Evolutionary conservation across 495 filamentous ascomycete genomes (phyloP).

Genomic region (Chlorociboria aeruginascens): DNA sequence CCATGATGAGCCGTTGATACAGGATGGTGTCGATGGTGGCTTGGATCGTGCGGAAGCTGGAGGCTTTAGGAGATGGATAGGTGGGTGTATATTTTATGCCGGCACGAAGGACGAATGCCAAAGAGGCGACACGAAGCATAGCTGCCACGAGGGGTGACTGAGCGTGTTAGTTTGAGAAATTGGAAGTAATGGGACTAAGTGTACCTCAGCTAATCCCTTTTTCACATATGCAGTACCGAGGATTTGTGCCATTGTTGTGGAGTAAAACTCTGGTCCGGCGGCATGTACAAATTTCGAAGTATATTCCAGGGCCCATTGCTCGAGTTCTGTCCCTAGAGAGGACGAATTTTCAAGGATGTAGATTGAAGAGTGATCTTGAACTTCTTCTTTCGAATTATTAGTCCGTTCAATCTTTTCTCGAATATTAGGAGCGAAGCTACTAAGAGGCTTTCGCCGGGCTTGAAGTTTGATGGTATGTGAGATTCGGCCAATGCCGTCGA

Average conservation of each 20-base stretch:
- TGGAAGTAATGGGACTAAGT: not conserved
- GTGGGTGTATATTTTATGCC: slow-evolving; percentile 4
- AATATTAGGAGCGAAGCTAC: not conserved
- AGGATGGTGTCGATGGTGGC: slow-evolving; percentile 11
- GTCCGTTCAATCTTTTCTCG: not conserved
- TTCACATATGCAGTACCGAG: slow-evolving; percentile 12
- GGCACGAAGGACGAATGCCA: slow-evolving; percentile 12
- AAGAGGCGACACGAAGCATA: slow-evolving; percentile 9
- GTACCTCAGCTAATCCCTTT: slow-evolving; percentile 6
- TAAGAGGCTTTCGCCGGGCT: not conserved
- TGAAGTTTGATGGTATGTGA: slow-evolving; percentile 6
- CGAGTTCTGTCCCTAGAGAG: slow-evolving; percentile 1
- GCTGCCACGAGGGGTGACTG: slow-evolving; percentile 8
- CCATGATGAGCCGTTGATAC: slow-evolving; percentile 9
- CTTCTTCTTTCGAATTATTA: not conserved
- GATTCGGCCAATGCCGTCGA: slow-evolving; percentile 9
- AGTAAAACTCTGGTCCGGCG: slow-evolving; percentile 3
- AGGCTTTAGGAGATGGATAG: not conserved
- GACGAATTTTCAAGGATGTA: slow-evolving; percentile 1
- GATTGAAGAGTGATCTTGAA: not conserved
- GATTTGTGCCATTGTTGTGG: slow-evolving; percentile 11
- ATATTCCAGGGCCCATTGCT: slow-evolving; percentile 13
- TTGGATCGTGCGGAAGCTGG: slow-evolving; percentile 8
- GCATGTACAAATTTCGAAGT: slow-evolving; percentile 13
- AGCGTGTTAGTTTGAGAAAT: not conserved